These are phyloP conservation scores for Parasitella parasitica DNA, from an alignment of 371 early-diverging fungal species.

Conservation along the genomic window DNA sequence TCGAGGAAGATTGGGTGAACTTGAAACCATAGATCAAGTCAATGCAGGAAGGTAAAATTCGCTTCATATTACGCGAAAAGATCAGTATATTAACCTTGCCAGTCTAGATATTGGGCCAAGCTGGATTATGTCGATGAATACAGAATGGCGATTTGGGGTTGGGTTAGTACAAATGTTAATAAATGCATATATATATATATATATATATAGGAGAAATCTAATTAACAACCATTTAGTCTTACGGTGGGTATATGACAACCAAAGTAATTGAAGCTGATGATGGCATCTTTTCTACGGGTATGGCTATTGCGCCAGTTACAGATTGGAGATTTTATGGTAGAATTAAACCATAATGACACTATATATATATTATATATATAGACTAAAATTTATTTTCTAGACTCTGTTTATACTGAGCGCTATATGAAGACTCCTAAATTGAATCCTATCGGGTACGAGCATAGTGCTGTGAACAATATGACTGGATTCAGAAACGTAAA, in stretches of 20 bases:
- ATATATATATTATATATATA: background rate
- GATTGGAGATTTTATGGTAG: conserved; percentile 84
- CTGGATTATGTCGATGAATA: conserved; percentile 72
- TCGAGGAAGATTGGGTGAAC: conserved; percentile 75
- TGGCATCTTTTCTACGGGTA: conserved; percentile 79
- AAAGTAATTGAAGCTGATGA: conserved; percentile 85
- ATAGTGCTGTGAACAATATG: conserved; percentile 79
- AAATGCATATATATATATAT: no score
- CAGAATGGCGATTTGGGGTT: conserved; percentile 94
- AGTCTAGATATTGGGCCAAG: conserved; percentile 52
- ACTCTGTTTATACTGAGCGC: conserved; percentile 95
- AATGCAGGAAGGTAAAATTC: conserved; percentile 69
- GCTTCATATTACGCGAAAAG: background rate
- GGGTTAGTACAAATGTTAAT: conserved; percentile 46
- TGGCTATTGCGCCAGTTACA: conserved; percentile 97
- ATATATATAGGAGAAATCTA: background rate
- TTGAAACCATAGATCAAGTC: conserved; percentile 86
- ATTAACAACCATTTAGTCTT: conserved; percentile 58
- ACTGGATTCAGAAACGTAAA: conserved; percentile 76
- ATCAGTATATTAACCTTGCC: background rate
- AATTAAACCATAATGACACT: background rate
- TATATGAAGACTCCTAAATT: conserved; percentile 88
- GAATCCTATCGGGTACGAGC: conserved; percentile 80
- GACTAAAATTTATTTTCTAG: conserved; percentile 25
- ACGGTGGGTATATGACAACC: conserved; percentile 89